Evolutionary conservation across 352 stramenopile genomes (phyloP).

Genomic region (Phytophthora ohioensis): DNA sequence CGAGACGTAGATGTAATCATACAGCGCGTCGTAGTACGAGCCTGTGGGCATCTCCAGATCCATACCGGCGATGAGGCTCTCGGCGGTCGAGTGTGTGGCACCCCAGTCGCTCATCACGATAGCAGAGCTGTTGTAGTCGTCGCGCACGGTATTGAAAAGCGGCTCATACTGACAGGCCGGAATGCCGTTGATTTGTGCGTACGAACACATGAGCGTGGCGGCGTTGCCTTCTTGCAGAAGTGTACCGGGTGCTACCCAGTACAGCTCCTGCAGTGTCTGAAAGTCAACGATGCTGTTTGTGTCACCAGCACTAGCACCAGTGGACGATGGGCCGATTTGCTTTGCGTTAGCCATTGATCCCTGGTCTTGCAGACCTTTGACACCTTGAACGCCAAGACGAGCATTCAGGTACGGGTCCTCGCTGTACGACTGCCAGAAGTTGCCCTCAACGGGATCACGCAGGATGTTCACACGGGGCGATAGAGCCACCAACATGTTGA

Average conservation of each 20-base stretch:
- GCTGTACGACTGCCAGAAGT: conserved; percentile 49
- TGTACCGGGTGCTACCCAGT: conserved; percentile 38
- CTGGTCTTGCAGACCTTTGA: conserved; percentile 34
- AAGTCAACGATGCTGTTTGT: conserved; percentile 40
- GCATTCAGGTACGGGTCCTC: conserved; percentile 45
- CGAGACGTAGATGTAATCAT: conserved; percentile 48
- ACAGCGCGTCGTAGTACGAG: conserved; percentile 43
- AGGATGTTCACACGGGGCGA: conserved; percentile 46
- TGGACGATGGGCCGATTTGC: conserved; percentile 41
- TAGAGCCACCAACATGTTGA: conserved; percentile 39
- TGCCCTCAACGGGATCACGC: conserved; percentile 31
- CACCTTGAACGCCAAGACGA: conserved; percentile 37
- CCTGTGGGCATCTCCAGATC: conserved; percentile 44
- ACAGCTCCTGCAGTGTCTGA: conserved; percentile 40
- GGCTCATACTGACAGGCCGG: conserved; percentile 40
- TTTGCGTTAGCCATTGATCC: conserved; percentile 45
- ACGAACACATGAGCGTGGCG: conserved; percentile 49
- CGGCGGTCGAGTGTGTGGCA: conserved; percentile 38
- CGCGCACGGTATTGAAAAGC: conserved; percentile 43
- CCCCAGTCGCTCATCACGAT: conserved; percentile 45
- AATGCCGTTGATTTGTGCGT: conserved; percentile 42
- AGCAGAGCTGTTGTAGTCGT: conserved; percentile 44
- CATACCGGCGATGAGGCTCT: conserved; percentile 44
- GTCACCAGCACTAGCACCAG: conserved; percentile 31
- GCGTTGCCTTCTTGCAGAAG: conserved; percentile 42